Base-by-base conservation (phyloP, 305 asterid species). In the Fraxinus baroniana region DNA sequence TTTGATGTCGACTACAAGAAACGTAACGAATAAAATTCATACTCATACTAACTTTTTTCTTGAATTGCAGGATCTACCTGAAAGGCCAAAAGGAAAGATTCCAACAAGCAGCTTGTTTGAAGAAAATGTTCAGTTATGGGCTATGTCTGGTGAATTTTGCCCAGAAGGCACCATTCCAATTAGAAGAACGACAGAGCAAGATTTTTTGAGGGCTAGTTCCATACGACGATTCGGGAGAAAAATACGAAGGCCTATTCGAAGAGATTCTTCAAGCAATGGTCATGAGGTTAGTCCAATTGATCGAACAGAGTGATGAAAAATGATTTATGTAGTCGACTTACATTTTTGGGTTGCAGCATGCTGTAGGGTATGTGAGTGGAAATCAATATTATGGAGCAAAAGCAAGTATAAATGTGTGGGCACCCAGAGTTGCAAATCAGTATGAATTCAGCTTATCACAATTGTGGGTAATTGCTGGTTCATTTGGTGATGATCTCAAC, bases 401-500 rank as follows among this genome's bases (percentile, higher is more conserved):
- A 86, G 98, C 97, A 76, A 95, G 95, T 60, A 85, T 95, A 82
- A 95, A 93, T 81, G 99, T 95, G 70, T 94, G 99, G 99, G 89
- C 94, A 28, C 98, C 98, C 2, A 82, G 46, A 5, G 98, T 95
- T 52, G 88, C 84, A 55, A 91, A 86, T 30, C 97, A 82, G 9
- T 90, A 91, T 75, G 99, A 95, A 79, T 95, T 95, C 81, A 95
- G 98, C 87, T 81, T 95, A 74, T 93, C 98, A 26, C 99, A 94
- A 70, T 77, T 94, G 86, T 95, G 99, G 99, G 94, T 94, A 17
- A 95, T 94, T 77, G 89, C 98, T 1, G 99, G 99, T 78, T 90
- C 97, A 10, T 95, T 95, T 84, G 95, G 97, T 1, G 95, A 92
- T 86, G 99, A 94, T 88, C 99, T 97, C 82, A 97, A 97, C 90